phyloP scores from a whole-genome alignment of 192 early-diverging fungal genomes.

The Coemansia sp. region DNA sequence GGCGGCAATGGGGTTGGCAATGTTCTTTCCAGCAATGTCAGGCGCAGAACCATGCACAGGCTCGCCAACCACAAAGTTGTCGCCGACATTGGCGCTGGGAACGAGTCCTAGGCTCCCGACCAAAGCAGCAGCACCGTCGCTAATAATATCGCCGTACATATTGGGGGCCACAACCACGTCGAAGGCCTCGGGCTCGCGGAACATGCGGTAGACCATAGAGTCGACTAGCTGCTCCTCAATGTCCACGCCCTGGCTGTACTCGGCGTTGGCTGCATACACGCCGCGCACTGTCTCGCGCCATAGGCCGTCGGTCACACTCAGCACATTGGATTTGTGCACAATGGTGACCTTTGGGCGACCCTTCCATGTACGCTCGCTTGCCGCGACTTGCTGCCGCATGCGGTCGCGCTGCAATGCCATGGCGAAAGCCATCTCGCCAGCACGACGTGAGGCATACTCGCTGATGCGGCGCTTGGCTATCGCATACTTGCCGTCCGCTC shows the following conservation, averaged over 20 bases:
- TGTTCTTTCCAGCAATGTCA: slow-evolving; percentile 96
- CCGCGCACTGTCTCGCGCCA: slow-evolving; percentile 90
- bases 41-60: slow-evolving; percentile 97
- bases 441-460: slow-evolving; percentile 84
- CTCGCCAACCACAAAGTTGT: slow-evolving; percentile 94
- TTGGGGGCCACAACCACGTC: slow-evolving; percentile 98
- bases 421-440: slow-evolving; percentile 90
- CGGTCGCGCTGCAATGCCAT: slow-evolving; percentile 84
- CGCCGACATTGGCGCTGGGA: slow-evolving; percentile 95
- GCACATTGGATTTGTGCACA: slow-evolving; percentile 97
- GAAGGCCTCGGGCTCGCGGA: slow-evolving; percentile 94
- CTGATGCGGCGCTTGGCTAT: slow-evolving; percentile 90
- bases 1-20: slow-evolving; percentile 95
- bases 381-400: slow-evolving; percentile 63
- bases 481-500: slow-evolving; percentile 64
- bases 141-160: slow-evolving; percentile 97
- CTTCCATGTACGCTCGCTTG: slow-evolving; percentile 68
- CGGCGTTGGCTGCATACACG: slow-evolving; percentile 69
- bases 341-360: slow-evolving; percentile 83
- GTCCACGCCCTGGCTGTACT: slow-evolving; percentile 64
- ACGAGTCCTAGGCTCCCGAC: slow-evolving; percentile 96
- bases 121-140: slow-evolving; percentile 95
- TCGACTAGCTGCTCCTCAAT: slow-evolving; percentile 98
- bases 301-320: slow-evolving; percentile 93
- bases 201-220: slow-evolving; percentile 99